A percentile compares a stretch with the other conserved stretches of the same genome.
Conservation (phyloP, 805 yeast genomes). For the Lipomyces yamadae region DNA sequence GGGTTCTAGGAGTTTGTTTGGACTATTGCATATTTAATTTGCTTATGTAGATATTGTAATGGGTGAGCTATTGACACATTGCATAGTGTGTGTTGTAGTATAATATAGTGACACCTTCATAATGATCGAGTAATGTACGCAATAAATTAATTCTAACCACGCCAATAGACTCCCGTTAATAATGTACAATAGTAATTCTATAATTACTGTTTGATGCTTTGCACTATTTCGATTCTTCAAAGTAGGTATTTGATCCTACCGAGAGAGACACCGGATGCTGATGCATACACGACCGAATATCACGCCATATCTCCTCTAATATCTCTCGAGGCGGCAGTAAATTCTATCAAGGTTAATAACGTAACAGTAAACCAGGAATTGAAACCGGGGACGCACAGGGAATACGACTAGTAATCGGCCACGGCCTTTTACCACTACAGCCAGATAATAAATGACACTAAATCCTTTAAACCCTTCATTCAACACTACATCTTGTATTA, state of each 20-base stretch:
- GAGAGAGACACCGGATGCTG: constrained; percentile 16
- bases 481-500: constrained; percentile 55
- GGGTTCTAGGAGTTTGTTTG: constrained; percentile 2
- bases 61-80: not conserved
- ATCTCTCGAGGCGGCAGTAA: constrained; percentile 23
- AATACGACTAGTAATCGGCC: constrained; percentile 34
- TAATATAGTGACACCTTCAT: not conserved
- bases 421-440: constrained; percentile 49
- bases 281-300: constrained; percentile 26
- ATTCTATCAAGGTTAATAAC: constrained; percentile 12
- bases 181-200: not conserved
- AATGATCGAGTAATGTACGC: not conserved
- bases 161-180: not conserved
- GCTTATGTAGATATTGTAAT: not conserved
- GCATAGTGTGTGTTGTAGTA: not conserved
- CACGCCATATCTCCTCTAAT: constrained; percentile 34
- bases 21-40: not conserved
- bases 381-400: constrained; percentile 28
- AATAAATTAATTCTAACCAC: not conserved
- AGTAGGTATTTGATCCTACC: not conserved
- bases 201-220: not conserved
- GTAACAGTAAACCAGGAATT: not conserved
- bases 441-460: constrained; percentile 56
- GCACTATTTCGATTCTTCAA: not conserved
- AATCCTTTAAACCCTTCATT: constrained; percentile 59